phyloP scores from a whole-genome alignment of 495 filamentous ascomycete species.

The Xylaria grammica region DNA sequence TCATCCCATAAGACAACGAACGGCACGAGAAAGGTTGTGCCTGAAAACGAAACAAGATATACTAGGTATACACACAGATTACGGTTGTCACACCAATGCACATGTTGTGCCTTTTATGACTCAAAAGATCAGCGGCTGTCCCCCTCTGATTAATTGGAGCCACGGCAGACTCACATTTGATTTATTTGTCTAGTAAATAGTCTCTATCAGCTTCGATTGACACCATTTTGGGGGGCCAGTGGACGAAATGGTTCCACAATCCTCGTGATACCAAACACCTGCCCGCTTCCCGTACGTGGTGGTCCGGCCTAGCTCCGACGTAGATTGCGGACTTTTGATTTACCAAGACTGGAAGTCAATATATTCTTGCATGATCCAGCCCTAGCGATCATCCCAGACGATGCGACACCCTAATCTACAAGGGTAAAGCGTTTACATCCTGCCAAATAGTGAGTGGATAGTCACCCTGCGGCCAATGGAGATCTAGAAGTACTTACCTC shows the following conservation, averaged over 20 bases:
- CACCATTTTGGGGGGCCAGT: background rate
- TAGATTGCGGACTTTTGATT: background rate
- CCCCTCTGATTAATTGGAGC: background rate
- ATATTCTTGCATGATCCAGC: slow-evolving; percentile 1
- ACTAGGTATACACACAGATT: background rate
- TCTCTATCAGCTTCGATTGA: background rate
- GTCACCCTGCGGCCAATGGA: too few relatives aligned
- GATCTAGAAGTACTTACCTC: slow-evolving; percentile 47
- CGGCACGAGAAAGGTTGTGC: background rate
- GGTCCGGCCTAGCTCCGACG: background rate
- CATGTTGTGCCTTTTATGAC: background rate
- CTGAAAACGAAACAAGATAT: background rate
- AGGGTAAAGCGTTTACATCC: slow-evolving; percentile 17
- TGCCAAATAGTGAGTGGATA: slow-evolving; percentile 2
- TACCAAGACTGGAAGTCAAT: background rate
- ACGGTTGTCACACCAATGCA: background rate
- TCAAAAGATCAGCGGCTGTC: background rate
- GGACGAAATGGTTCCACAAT: background rate
- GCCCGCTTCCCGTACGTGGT: background rate
- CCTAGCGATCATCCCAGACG: background rate
- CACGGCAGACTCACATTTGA: slow-evolving; percentile 18
- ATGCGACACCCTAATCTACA: background rate
- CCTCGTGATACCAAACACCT: slow-evolving; percentile 3
- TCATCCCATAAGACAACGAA: too few relatives aligned
- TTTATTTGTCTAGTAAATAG: slow-evolving; percentile 13